Conservation (phyloP, 805 yeast genomes). For the Kodamaea kakaduensis region DNA sequence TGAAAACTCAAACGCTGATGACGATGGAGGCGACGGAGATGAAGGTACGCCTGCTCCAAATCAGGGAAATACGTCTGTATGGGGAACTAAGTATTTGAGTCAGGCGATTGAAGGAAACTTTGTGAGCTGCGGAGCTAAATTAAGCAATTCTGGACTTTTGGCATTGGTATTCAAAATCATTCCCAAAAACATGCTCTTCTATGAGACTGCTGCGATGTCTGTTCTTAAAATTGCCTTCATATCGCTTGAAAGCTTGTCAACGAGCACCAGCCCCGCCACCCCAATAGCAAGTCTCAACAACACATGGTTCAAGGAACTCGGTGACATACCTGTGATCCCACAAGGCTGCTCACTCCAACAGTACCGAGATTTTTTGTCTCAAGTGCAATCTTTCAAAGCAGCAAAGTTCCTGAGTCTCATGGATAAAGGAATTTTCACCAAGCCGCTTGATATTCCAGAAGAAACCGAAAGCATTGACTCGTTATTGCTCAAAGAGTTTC, state of each 20-base stretch:
- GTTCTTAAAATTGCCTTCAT: slow-evolving; percentile 25
- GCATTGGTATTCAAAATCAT: slow-evolving; percentile 22
- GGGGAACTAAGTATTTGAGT: slow-evolving; percentile 16
- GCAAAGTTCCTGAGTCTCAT: slow-evolving; percentile 3
- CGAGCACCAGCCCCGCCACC: background rate
- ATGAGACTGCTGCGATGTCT: slow-evolving; percentile 23
- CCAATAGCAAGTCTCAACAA: slow-evolving; percentile 21
- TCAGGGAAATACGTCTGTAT: slow-evolving; percentile 7
- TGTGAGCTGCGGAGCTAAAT: slow-evolving; percentile 22
- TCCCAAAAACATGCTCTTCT: slow-evolving; percentile 26
- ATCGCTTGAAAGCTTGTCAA: slow-evolving; percentile 11
- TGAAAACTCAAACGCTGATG: slow-evolving; percentile 16
- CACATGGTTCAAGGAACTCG: slow-evolving; percentile 20
- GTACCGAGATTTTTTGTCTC: slow-evolving; percentile 13
- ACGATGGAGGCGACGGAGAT: slow-evolving; percentile 11
- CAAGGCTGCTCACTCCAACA: background rate
- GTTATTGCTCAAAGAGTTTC: slow-evolving; percentile 14
- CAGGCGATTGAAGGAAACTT: slow-evolving; percentile 26
- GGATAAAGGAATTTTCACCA: background rate
- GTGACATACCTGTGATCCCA: slow-evolving; percentile 20
- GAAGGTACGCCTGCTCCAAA: slow-evolving; percentile 6
- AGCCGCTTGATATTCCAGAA: background rate
- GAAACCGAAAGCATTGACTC: background rate
- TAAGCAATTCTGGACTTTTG: slow-evolving; percentile 18
- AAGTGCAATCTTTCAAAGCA: slow-evolving; percentile 16